These are phyloP conservation scores for Trichophyton mentagrophytes DNA, from an alignment of 2,329 filamentous ascomycete species.

Conservation along the genomic window DNA sequence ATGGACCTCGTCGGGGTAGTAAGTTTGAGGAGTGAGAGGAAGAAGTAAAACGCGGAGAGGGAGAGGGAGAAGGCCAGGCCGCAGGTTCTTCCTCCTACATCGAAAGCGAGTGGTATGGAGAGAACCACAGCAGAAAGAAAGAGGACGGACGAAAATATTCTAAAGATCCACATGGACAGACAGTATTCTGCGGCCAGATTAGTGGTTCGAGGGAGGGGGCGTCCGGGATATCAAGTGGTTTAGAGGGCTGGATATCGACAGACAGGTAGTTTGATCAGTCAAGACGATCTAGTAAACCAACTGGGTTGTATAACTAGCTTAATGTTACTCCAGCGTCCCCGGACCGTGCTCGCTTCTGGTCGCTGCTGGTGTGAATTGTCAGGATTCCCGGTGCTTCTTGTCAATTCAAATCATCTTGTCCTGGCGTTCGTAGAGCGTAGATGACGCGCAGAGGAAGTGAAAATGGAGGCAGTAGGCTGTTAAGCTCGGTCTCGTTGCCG, in stretches of 20 bases:
- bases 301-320: too few species aligned
- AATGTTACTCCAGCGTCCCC: background rate
- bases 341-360: background rate
- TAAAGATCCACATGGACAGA: conserved; percentile 66
- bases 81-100: conserved; percentile 89
- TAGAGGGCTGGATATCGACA: background rate
- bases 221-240: background rate
- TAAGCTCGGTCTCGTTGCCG: too few species aligned
- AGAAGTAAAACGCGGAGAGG: conserved; percentile 79
- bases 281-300: too few species aligned
- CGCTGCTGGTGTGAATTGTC: background rate
- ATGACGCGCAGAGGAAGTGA: background rate
- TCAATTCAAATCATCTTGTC: background rate
- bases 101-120: conserved; percentile 91
- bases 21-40: conserved; percentile 69
- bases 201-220: background rate
- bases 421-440: background rate
- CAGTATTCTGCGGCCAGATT: background rate
- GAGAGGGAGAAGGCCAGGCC: conserved; percentile 87
- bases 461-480: too few species aligned
- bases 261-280: too few species aligned
- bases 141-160: conserved; percentile 62
- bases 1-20: conserved; percentile 66
- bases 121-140: conserved; percentile 89
- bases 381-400: background rate